Percentiles rank a stretch among this genome's conserved stretches.
Evolutionary conservation across 805 yeast genomes (phyloP).

Genomic region (Metschnikowia bowlesiae): DNA sequence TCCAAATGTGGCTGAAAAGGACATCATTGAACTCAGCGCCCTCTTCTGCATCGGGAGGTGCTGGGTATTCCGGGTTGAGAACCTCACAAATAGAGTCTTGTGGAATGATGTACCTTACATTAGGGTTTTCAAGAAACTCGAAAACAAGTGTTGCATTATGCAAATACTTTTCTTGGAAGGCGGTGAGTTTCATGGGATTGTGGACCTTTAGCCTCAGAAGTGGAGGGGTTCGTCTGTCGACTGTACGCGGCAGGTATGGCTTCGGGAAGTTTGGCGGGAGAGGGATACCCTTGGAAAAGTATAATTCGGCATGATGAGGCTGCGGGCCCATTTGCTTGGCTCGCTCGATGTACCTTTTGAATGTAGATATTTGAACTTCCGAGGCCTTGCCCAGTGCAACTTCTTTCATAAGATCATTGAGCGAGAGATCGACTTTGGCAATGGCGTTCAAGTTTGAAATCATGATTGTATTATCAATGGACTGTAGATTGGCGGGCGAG

Average conservation of each 20-base stretch:
- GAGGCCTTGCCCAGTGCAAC: constrained; percentile 83
- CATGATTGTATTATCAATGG: constrained; percentile 72
- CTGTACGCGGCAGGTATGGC: constrained; percentile 9
- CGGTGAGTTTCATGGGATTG: constrained; percentile 59
- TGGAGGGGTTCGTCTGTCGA: constrained; percentile 17
- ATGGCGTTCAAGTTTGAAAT: constrained; percentile 78
- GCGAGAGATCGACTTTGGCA: constrained; percentile 66
- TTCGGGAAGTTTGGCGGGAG: constrained; percentile 18
- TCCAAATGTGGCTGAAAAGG: constrained; percentile 44
- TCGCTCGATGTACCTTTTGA: constrained; percentile 73
- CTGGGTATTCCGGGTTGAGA: constrained; percentile 20
- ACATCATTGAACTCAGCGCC: constrained; percentile 31
- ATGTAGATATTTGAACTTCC: constrained; percentile 65
- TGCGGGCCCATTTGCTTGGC: constrained; percentile 74
- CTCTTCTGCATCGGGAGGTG: constrained; percentile 20
- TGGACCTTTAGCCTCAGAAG: constrained; percentile 12
- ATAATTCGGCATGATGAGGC: constrained; percentile 35
- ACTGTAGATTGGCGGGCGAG: constrained; percentile 37
- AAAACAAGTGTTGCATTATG: constrained; percentile 70
- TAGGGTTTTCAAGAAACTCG: constrained; percentile 78
- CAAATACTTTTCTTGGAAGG: constrained; percentile 70
- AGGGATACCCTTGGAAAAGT: constrained; percentile 15
- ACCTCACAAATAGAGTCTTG: constrained; percentile 71
- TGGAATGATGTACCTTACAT: constrained; percentile 71
- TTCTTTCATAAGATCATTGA: constrained; percentile 70